Evolutionary conservation across 805 yeast species (phyloP).

Genomic region (Zygosaccharomyces bailii): DNA sequence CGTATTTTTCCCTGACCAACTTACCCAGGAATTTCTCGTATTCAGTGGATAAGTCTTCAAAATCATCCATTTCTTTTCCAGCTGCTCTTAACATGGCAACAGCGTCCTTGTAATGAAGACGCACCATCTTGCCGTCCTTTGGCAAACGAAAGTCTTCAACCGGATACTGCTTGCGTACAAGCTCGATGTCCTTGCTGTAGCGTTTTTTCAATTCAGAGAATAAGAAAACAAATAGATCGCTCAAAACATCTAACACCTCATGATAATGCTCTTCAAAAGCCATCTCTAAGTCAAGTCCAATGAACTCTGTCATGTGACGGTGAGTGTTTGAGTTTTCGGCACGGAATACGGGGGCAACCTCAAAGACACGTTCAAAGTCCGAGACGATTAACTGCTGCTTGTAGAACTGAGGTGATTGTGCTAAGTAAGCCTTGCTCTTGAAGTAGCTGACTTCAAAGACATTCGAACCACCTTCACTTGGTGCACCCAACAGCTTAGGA

Average conservation of each 20-base stretch:
- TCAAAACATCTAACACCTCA: slow-evolving; percentile 65
- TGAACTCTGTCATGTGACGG: slow-evolving; percentile 98
- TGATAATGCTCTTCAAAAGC: slow-evolving; percentile 97
- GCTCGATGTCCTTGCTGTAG: slow-evolving; percentile 77
- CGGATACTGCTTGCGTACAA: slow-evolving; percentile 92
- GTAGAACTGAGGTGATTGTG: slow-evolving; percentile 97
- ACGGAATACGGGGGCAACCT: slow-evolving; percentile 96
- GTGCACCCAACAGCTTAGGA: slow-evolving; percentile 91
- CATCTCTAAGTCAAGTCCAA: slow-evolving; percentile 97
- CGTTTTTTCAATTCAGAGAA: slow-evolving; percentile 79
- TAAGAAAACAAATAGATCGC: slow-evolving; percentile 80
- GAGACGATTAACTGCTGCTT: slow-evolving; percentile 98
- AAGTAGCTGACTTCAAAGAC: slow-evolving; percentile 93
- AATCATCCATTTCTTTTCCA: slow-evolving; percentile 75
- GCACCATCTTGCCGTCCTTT: slow-evolving; percentile 88
- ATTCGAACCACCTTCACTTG: slow-evolving; percentile 97
- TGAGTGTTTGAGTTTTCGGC: slow-evolving; percentile 99
- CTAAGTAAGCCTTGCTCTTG: slow-evolving; percentile 87
- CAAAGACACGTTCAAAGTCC: slow-evolving; percentile 94
- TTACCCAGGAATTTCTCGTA: slow-evolving; percentile 92
- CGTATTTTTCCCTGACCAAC: slow-evolving; percentile 86
- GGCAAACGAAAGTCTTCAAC: slow-evolving; percentile 97
- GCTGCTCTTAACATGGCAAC: slow-evolving; percentile 78
- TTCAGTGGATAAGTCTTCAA: slow-evolving; percentile 88
- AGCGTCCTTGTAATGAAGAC: slow-evolving; percentile 87